A percentile compares a stretch with the other conserved stretches of the same genome.
Evolutionary conservation across 352 stramenopile genomes (phyloP).

Genomic region (Phytopythium oedochilum): DNA sequence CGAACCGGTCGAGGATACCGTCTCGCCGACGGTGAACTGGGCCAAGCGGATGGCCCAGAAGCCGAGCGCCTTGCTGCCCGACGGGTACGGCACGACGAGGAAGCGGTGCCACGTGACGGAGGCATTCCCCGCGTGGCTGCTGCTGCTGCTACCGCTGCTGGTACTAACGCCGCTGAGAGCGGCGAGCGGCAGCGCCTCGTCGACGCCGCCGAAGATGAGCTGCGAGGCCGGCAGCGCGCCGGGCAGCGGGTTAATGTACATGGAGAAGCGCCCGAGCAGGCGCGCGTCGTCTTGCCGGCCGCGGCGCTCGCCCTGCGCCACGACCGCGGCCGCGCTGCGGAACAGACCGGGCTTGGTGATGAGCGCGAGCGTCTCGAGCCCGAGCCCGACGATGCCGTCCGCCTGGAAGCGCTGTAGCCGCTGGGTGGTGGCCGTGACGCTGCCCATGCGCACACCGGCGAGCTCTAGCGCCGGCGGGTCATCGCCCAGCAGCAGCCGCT

Average conservation of each 20-base stretch:
- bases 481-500: constrained; percentile 37
- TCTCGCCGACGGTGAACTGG: constrained; percentile 20
- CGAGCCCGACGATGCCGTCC: constrained; percentile 64
- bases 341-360: constrained; percentile 54
- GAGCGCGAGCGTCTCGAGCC: constrained; percentile 41
- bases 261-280: constrained; percentile 42
- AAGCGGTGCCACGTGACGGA: constrained; percentile 41
- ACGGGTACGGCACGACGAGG: constrained; percentile 36
- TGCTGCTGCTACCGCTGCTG: background rate
- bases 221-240: constrained; percentile 34
- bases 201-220: constrained; percentile 55
- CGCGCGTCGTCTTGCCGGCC: constrained; percentile 3
- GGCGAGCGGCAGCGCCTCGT: constrained; percentile 25
- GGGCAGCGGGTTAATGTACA: constrained; percentile 63
- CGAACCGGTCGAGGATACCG: background rate
- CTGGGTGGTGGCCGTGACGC: constrained; percentile 37
- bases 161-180: background rate
- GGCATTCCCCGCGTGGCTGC: constrained; percentile 2
- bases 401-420: constrained; percentile 47
- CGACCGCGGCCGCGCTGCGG: background rate
- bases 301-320: background rate
- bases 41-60: constrained; percentile 57
- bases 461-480: constrained; percentile 20
- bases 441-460: constrained; percentile 33
- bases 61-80: constrained; percentile 21